Evolutionary conservation across 805 yeast genomes (phyloP).

Genomic region (Kodamaea kaohsiungensis): DNA sequence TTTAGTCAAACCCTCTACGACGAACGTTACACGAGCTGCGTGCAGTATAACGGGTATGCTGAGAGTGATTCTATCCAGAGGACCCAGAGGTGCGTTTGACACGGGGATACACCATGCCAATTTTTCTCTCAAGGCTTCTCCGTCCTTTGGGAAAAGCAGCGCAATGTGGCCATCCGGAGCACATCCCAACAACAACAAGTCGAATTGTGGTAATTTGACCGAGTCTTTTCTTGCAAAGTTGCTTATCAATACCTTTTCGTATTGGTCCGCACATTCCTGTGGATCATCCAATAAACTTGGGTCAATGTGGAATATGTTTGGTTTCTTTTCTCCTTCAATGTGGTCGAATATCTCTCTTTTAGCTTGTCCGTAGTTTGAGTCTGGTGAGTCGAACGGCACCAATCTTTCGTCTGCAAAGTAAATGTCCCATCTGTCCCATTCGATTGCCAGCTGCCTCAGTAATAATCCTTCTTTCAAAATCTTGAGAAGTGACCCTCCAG

Average conservation of each 20-base stretch:
- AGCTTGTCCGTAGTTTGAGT: constrained; percentile 88
- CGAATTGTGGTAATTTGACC: constrained; percentile 94
- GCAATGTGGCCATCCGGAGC: constrained; percentile 99
- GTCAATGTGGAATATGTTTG: constrained; percentile 82
- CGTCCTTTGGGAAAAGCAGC: constrained; percentile 89
- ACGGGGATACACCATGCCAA: constrained; percentile 96
- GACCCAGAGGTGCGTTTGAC: constrained; percentile 87
- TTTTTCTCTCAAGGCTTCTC: constrained; percentile 80
- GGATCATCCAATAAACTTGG: constrained; percentile 73
- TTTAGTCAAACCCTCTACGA: constrained; percentile 94
- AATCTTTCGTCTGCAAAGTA: constrained; percentile 96
- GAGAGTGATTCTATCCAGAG: constrained; percentile 79
- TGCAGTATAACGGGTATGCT: constrained; percentile 95
- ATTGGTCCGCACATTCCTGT: constrained; percentile 91
- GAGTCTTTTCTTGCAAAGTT: constrained; percentile 96
- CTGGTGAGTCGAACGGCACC: constrained; percentile 80
- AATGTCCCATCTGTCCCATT: constrained; percentile 94
- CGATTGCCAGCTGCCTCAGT: constrained; percentile 65
- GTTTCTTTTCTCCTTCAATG: constrained; percentile 55
- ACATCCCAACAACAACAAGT: constrained; percentile 87
- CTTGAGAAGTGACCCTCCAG: constrained; percentile 90
- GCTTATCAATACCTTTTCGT: constrained; percentile 81
- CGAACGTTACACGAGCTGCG: constrained; percentile 88
- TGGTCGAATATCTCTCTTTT: constrained; percentile 78
- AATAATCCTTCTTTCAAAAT: constrained; percentile 86